Conservation (phyloP, 148 eudicot genomes). For the Linanthus parryae region DNA sequence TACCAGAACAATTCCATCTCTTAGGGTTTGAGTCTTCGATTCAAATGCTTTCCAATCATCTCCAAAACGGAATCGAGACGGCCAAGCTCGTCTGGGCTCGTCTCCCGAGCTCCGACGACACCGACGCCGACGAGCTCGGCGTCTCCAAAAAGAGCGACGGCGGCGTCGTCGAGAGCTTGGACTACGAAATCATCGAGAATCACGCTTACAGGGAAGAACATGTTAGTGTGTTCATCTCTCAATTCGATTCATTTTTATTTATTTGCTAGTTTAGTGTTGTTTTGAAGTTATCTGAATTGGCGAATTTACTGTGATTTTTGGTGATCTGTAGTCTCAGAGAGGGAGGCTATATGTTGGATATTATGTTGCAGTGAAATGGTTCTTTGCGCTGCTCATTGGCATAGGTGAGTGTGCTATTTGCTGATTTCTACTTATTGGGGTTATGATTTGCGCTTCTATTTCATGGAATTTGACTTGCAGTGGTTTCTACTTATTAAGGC, state of each 20-base stretch:
- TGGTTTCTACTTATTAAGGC: not conserved
- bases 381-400: constrained; percentile 82
- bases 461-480: not conserved
- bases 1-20: too few relatives aligned
- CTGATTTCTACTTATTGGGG: not conserved
- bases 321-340: constrained; percentile 51
- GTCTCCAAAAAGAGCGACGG: constrained; percentile 38
- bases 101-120: constrained; percentile 62
- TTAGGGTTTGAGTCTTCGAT: too few relatives aligned
- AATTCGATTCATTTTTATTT: not conserved
- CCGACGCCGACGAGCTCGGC: constrained; percentile 36
- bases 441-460: not conserved
- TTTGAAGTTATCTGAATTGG: not conserved
- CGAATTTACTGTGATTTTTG: constrained; percentile 5
- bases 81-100: constrained; percentile 76
- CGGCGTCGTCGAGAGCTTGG: constrained; percentile 67
- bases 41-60: constrained; percentile 75
- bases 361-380: constrained; percentile 82
- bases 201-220: constrained; percentile 81
- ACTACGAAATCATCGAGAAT: constrained; percentile 93
- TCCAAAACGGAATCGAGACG: constrained; percentile 77
- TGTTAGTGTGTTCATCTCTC: constrained; percentile 24
- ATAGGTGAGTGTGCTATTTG: constrained; percentile 46
- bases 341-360: constrained; percentile 72
- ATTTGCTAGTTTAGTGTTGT: not conserved